Evolutionary conservation across 805 yeast genomes (phyloP), one percentile per base, ranked within the genome.

Genomic region (Lipomyces kockii): DNA sequence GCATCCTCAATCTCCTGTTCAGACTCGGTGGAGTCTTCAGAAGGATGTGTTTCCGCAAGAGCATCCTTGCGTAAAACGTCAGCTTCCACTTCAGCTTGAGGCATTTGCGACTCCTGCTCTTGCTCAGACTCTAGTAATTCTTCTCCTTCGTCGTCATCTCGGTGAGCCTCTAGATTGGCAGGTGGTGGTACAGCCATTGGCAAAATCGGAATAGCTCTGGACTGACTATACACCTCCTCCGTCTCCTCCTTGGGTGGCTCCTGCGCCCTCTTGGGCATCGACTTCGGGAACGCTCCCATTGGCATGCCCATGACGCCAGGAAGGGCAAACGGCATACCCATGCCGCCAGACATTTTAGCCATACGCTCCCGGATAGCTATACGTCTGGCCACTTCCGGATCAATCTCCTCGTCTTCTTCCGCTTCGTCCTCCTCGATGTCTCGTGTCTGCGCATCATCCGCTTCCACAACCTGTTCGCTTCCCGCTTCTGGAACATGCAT

Each of bases 271-370:
- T 63, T 60, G 1, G 65, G 59, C 11, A 56, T 63, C 7, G 32
- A 62, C 51, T 60, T 57, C 6, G 69, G 64, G 8, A 56, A 56
- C 20, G 52, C 22, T 11, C 64, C 67, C 74, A 74, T 73, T 39
- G 75, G 68, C 75, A 73, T 71, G n/a, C 78, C 78, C 67, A 74
- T 62, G 17, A 64, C 58, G 14, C 61, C 67, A 27, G 71, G 70
- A 57, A 73, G 20, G 11, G 77, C 76, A 56, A 87, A 90, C 85
- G 66, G 90, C 75, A 73, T 68, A 27, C 87, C 87, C 80, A 89
- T 84, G 3, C 92, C 92, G 25, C 97, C 97, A 0, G 98, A 90
- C 22, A 94, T 84, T 74, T 89, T 91, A n/a, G 99, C 98, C 97
- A 94, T 94, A 68, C 98, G 85, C 71, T 90, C 97, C 25, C 96